phyloP scores from a whole-genome alignment of 345 rosid species.

The Salix caprea region DNA sequence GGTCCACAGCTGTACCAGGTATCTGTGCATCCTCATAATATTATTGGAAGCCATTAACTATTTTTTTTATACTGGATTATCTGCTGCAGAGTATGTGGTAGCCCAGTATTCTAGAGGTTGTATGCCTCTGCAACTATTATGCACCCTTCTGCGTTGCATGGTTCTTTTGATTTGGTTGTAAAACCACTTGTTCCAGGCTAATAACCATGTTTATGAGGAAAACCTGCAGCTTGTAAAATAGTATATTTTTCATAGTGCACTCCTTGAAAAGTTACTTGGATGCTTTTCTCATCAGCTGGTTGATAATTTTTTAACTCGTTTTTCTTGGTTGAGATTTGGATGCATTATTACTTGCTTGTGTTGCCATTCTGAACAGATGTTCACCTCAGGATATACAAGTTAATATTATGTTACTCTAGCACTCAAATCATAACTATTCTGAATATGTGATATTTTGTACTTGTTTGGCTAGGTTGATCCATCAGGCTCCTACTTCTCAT shows the following conservation, averaged over 20 bases:
- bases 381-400: neutral
- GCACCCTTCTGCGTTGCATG: neutral
- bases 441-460: neutral
- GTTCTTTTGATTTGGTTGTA: too few species aligned
- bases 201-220: too few species aligned
- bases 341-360: neutral
- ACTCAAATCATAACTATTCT: neutral
- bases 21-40: neutral
- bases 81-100: neutral
- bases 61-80: neutral
- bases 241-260: too few species aligned
- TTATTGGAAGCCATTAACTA: neutral
- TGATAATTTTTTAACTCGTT: neutral
- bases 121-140: neutral
- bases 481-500: constrained; percentile 95
- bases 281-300: too few species aligned
- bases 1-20: constrained; percentile 97
- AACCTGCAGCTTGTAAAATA: too few species aligned
- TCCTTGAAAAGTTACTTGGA: too few species aligned
- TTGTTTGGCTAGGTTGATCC: constrained; percentile 66
- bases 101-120: neutral
- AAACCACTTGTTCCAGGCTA: too few species aligned
- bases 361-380: neutral
- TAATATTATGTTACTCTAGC: neutral
- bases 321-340: neutral